phyloP scores from a whole-genome alignment of 2,329 filamentous ascomycete species.

The Xylaria arbuscula region DNA sequence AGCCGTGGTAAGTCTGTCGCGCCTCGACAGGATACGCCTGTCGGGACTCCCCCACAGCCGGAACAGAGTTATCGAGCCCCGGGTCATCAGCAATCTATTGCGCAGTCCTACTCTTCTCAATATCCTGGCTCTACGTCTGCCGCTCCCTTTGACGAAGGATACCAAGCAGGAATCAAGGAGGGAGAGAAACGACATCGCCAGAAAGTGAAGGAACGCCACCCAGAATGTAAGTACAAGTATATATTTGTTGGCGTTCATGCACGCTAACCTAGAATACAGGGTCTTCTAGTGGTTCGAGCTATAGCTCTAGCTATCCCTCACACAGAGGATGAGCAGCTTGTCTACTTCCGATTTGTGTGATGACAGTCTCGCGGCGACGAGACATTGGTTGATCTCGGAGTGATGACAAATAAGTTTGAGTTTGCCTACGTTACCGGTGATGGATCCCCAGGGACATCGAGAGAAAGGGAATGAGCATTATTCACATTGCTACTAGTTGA shows the following conservation, averaged over 20 bases:
- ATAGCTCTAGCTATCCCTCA: neutral
- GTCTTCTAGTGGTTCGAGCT: neutral
- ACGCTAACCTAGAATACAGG: neutral
- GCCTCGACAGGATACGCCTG: too few species aligned
- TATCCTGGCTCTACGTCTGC: constrained; percentile 4
- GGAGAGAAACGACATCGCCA: neutral
- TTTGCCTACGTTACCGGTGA: neutral
- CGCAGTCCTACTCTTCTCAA: too few species aligned
- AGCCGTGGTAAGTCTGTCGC: too few species aligned
- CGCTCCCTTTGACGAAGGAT: constrained; percentile 17
- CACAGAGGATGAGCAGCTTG: neutral
- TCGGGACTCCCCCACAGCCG: too few species aligned
- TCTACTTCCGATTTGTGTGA: neutral
- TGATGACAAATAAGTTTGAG: neutral
- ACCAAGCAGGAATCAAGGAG: neutral
- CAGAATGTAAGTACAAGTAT: constrained; percentile 7
- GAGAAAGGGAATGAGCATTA: neutral
- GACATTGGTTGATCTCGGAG: neutral
- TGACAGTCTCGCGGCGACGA: neutral
- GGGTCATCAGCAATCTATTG: too few species aligned
- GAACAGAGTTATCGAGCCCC: too few species aligned
- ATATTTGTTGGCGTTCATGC: neutral
- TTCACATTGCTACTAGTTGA: too few species aligned
- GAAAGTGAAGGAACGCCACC: neutral
- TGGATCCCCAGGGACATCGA: neutral